Evolutionary conservation across 2,329 filamentous ascomycete genomes (phyloP).

Genomic region (Diaporthe sp.): DNA sequence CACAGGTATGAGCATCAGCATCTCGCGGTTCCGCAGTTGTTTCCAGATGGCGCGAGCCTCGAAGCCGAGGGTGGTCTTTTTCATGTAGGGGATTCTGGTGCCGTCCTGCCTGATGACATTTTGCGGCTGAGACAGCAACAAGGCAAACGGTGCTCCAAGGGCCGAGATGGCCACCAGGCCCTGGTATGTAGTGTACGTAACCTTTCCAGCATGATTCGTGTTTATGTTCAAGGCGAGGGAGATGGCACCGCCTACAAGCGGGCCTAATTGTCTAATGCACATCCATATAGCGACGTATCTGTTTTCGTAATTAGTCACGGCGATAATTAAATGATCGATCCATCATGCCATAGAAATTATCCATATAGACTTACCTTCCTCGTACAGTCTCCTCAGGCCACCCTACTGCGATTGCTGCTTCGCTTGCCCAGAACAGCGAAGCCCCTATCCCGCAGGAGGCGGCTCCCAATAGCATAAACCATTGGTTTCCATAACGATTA

Average conservation of each 20-base stretch:
- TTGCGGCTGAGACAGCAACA: constrained; percentile 59
- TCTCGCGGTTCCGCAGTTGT: constrained; percentile 49
- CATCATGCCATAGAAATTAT: too few relatives aligned
- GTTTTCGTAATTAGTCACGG: not conserved
- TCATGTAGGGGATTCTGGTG: constrained; percentile 50
- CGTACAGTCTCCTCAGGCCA: constrained; percentile 74
- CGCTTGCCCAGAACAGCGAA: constrained; percentile 77
- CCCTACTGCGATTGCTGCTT: constrained; percentile 74
- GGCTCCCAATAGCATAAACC: constrained; percentile 74
- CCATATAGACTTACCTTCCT: constrained; percentile 52
- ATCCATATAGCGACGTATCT: constrained; percentile 66
- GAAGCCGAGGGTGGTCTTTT: constrained; percentile 47
- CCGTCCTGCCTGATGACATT: constrained; percentile 60
- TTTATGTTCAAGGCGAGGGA: constrained; percentile 61
- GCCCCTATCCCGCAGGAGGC: constrained; percentile 73
- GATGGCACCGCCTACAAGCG: constrained; percentile 64
- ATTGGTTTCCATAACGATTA: constrained; percentile 72
- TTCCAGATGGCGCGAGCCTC: constrained; percentile 55
- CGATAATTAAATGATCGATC: not conserved
- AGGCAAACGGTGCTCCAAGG: constrained; percentile 56
- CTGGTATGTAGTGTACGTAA: constrained; percentile 56
- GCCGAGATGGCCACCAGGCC: constrained; percentile 63
- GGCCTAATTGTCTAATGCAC: constrained; percentile 55
- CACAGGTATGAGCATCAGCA: constrained; percentile 53
- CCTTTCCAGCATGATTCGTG: constrained; percentile 53